These are phyloP conservation scores for Myxozyma melibiosi DNA, from an alignment of 805 yeast species.

Conservation along the genomic window DNA sequence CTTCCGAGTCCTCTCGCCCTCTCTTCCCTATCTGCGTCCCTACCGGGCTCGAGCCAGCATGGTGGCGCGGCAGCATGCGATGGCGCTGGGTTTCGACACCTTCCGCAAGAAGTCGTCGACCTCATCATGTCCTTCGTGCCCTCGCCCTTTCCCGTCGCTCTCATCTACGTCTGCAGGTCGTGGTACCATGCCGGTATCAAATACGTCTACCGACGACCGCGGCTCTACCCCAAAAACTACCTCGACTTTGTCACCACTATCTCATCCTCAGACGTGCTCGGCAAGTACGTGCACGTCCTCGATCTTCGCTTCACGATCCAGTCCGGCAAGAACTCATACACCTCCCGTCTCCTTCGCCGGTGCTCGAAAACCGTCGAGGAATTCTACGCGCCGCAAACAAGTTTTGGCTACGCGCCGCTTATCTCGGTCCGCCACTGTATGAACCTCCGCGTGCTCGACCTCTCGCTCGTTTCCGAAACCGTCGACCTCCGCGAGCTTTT, in stretches of 20 bases:
- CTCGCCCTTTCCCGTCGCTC: conserved; percentile 48
- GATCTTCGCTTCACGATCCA: conserved; percentile 83
- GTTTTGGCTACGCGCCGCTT: conserved; percentile 89
- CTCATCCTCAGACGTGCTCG: conserved; percentile 49
- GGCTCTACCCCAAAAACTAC: conserved; percentile 67
- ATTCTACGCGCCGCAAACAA: conserved; percentile 91
- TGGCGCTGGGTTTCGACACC: conserved; percentile 70
- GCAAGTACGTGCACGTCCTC: conserved; percentile 61
- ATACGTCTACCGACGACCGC: conserved; percentile 64
- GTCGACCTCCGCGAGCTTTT: conserved; percentile 81
- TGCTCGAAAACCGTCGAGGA: conserved; percentile 65
- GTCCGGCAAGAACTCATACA: conserved; percentile 87
- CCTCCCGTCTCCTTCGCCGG: conserved; percentile 78
- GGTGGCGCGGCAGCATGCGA: conserved; percentile 1
- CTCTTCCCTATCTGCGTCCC: background rate
- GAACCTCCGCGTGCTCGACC: conserved; percentile 64
- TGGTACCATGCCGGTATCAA: conserved; percentile 67
- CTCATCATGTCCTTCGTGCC: conserved; percentile 77
- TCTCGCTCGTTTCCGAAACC: conserved; percentile 87
- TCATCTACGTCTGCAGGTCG: conserved; percentile 51
- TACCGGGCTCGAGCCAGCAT: conserved; percentile 40
- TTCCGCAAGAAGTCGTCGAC: conserved; percentile 73
- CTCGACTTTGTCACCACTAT: conserved; percentile 63
- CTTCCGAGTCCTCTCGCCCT: conserved; percentile 40
- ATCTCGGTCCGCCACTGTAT: conserved; percentile 76